Evolutionary conservation across 371 early-diverging fungal species (phyloP).

Genomic region (Blastocladiella emersonii): DNA sequence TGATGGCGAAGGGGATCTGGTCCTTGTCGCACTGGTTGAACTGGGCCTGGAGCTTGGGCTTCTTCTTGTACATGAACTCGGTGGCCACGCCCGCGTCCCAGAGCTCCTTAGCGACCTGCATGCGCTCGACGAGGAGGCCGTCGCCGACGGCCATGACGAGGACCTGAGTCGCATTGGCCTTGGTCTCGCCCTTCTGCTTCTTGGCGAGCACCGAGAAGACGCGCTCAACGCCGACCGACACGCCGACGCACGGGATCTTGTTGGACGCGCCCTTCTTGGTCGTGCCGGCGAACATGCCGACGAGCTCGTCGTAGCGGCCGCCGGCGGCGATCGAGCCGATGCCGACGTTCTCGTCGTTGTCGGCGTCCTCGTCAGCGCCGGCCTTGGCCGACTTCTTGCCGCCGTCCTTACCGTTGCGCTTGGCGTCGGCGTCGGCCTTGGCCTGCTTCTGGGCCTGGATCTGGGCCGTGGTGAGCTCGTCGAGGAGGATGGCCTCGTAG

Average conservation of each 20-base stretch:
- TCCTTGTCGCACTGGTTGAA: constrained; percentile 69
- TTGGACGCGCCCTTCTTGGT: constrained; percentile 48
- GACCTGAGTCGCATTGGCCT: constrained; percentile 70
- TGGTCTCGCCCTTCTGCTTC: constrained; percentile 42
- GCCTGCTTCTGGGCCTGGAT: background rate
- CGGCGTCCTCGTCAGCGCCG: background rate
- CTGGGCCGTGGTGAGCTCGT: constrained; percentile 2
- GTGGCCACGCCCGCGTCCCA: constrained; percentile 80
- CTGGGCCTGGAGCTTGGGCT: constrained; percentile 70
- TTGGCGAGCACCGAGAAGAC: constrained; percentile 78
- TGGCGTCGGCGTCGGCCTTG: background rate
- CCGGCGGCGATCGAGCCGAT: constrained; percentile 98
- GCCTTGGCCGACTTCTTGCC: background rate
- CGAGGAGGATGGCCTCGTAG: constrained; percentile 85
- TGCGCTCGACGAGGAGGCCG: constrained; percentile 83
- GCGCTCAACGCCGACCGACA: constrained; percentile 95
- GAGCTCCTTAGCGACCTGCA: constrained; percentile 67
- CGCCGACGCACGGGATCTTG: constrained; percentile 93
- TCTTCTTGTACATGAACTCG: constrained; percentile 85
- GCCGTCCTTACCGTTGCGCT: background rate
- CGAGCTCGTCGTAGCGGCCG: constrained; percentile 98
- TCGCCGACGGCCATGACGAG: constrained; percentile 78
- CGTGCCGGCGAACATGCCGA: constrained; percentile 68
- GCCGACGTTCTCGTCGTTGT: constrained; percentile 58
- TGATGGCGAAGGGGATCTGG: constrained; percentile 75